phyloP scores from a whole-genome alignment of 805 yeast species.

The Candida maris region DNA sequence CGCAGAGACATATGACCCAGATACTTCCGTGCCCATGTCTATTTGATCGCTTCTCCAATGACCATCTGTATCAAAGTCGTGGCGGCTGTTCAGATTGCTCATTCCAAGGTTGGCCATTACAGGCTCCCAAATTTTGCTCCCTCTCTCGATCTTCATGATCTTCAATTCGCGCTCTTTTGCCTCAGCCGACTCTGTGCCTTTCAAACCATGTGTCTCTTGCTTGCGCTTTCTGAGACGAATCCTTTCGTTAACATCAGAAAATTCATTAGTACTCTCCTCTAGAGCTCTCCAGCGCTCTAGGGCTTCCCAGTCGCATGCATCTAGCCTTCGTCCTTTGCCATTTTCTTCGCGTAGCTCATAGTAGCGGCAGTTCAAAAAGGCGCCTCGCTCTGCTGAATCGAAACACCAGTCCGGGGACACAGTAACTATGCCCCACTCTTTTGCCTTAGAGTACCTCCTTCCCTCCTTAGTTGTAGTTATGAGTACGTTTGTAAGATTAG shows the following conservation, averaged over 20 bases:
- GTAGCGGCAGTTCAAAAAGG: constrained; percentile 36
- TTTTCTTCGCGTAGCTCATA: constrained; percentile 32
- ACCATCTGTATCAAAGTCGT: constrained; percentile 5
- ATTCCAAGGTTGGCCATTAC: constrained; percentile 21
- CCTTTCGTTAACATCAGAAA: constrained; percentile 10
- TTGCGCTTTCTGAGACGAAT: constrained; percentile 5
- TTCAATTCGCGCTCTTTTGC: constrained; percentile 23
- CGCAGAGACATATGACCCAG: not conserved
- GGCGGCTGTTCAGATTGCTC: constrained; percentile 6
- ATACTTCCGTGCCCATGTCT: not conserved
- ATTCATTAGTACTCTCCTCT: constrained; percentile 6
- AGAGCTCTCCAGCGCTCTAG: constrained; percentile 15
- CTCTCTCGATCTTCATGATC: constrained; percentile 22
- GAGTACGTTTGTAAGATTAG: constrained; percentile 40
- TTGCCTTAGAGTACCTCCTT: constrained; percentile 47
- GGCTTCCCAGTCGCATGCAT: constrained; percentile 40
- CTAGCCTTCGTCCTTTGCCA: constrained; percentile 20
- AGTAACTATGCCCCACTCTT: constrained; percentile 51
- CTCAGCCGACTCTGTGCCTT: constrained; percentile 1
- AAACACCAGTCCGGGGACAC: constrained; percentile 53
- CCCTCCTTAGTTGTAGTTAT: constrained; percentile 52
- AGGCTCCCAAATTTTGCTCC: constrained; percentile 23
- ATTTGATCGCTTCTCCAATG: not conserved
- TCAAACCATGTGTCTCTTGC: constrained; percentile 4
- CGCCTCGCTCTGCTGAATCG: constrained; percentile 44